Conservation (phyloP, 2,329 filamentous ascomycete genomes). For the Botrytis elliptica region DNA sequence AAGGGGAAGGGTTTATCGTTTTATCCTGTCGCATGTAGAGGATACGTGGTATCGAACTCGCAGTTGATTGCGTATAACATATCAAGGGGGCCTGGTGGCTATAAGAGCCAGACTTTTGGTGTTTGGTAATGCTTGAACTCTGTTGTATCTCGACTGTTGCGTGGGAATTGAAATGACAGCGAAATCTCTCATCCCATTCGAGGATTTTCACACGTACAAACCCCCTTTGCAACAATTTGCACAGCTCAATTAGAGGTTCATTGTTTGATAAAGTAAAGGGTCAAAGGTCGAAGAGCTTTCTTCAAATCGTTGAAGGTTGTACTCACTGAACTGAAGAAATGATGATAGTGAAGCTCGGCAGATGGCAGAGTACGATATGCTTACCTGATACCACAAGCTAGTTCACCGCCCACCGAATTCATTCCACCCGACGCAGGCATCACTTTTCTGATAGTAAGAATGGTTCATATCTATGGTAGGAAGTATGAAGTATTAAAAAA, state of each 20-base stretch:
- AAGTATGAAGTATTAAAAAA: too few species aligned
- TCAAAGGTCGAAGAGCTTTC: not conserved
- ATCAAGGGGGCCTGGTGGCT: not conserved
- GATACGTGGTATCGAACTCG: not conserved
- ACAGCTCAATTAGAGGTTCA: too few species aligned
- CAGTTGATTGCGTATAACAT: not conserved
- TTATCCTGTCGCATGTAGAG: not conserved
- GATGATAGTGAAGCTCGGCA: not conserved
- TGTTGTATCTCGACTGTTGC: not conserved
- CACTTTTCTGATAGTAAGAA: too few species aligned
- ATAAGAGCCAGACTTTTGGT: not conserved
- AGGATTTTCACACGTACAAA: not conserved
- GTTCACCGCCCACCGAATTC: constrained; percentile 2
- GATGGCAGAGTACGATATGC: not conserved
- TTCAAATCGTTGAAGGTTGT: not conserved
- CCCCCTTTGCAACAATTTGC: not conserved
- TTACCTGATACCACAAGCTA: not conserved
- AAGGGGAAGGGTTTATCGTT: not conserved
- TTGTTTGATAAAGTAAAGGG: too few species aligned
- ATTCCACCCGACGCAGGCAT: not conserved
- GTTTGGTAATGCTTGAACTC: not conserved
- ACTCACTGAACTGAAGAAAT: not conserved
- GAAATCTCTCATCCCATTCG: not conserved
- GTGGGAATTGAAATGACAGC: not conserved
- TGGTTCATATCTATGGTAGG: too few species aligned